Base-by-base conservation (phyloP, 2,329 filamentous ascomycete species). In the Beauveria rudraprayagi region DNA sequence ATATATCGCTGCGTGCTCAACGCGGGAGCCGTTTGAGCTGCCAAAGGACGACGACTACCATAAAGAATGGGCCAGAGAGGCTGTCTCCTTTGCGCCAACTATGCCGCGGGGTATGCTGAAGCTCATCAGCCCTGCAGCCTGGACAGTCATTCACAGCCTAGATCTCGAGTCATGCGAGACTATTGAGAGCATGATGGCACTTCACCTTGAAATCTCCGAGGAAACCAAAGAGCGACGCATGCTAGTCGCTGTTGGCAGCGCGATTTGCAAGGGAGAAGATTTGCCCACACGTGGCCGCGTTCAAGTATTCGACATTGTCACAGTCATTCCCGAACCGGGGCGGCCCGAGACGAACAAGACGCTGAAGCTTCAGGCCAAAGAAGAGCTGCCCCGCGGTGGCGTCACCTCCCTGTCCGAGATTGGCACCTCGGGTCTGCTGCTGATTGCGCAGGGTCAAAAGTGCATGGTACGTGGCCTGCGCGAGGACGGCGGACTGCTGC, bases 381-480 rank as follows among this genome's bases (percentile, higher is more conserved):
- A 99, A 72, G 91, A 96, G 56, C 92, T 97, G 28, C 83, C 85
- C n/a, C 90, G 94, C 55, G 94, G 94, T 10, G 91, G 91, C 4
- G 91, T 99, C 26, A 96, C 93, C 16, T 89, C 91, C 0, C 74
- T 99, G 11, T 91, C 89, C 1, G 88, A 90, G 65, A 88, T 96
- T 60, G 93, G 90, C 47, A 91, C 87, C 0, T 92, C 94, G 73
- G 94, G 90, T 1, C 91, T 93, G 66, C 86, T 95, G 80, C 87
- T 94, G 64, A 90, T 90, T 46, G 92, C 92, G 0, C 94, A 99
- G 71, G 94, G 94, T 1, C 92, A 97, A 70, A 99, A 99, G 75
- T 93, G 92, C 72, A 95, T 99, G 89, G 92, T 99, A 1, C 83
- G 94, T 62, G 94, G 94, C 46, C 81, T 99, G 3, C 97, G 97